Evolutionary conservation across 2,329 filamentous ascomycete species (phyloP).

Genomic region (Dactylellina drechsleri): DNA sequence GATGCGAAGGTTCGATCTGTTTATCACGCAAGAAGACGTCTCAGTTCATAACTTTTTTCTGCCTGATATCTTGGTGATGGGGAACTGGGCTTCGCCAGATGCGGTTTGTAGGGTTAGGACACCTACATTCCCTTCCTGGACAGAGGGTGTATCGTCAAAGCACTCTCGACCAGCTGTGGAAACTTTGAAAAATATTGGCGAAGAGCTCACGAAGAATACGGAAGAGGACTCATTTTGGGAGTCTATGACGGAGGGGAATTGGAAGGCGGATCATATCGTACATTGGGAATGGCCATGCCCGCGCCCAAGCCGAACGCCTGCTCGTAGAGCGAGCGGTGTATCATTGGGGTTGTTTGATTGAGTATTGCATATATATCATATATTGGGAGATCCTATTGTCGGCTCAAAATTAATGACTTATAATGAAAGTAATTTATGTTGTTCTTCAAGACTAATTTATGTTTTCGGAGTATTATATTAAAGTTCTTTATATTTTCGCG

Average conservation of each 20-base stretch:
- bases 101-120: neutral
- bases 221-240: conserved; percentile 4
- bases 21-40: neutral
- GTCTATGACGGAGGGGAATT: conserved; percentile 2
- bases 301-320: no score
- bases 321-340: no score
- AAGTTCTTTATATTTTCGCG: no score
- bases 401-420: no score
- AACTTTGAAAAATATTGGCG: neutral
- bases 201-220: neutral
- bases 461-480: no score
- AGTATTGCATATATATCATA: no score
- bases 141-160: neutral
- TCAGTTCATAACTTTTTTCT: neutral
- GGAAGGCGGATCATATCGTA: neutral
- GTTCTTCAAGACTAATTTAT: no score
- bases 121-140: neutral
- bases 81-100: neutral
- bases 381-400: no score
- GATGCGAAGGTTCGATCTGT: neutral
- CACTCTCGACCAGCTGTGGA: neutral
- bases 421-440: no score
- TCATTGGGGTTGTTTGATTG: no score
- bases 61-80: neutral
- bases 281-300: neutral